Conservation (phyloP, 176 grass and related monocot genomes). For the Triticum urartu region DNA sequence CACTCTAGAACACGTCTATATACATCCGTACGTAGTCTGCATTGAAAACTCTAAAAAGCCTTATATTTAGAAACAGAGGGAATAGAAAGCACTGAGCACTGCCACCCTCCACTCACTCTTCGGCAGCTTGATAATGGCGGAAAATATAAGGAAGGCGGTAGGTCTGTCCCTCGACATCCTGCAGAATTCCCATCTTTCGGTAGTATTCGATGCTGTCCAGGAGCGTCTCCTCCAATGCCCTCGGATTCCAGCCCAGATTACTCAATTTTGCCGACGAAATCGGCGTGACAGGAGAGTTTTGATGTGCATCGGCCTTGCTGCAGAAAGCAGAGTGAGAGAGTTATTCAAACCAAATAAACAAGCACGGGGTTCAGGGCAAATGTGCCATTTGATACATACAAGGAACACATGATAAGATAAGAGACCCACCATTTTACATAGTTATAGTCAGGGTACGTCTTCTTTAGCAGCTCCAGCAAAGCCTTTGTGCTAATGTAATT, state of each 20-base stretch:
- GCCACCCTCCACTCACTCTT: not conserved
- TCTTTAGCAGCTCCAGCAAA: slow-evolving; percentile 31
- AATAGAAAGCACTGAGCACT: not conserved
- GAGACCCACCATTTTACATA: not conserved
- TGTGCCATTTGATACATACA: no score
- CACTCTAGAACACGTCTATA: no score
- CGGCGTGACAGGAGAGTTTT: not conserved
- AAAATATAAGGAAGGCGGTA: not conserved
- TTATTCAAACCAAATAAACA: not conserved
- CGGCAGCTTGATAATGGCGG: not conserved
- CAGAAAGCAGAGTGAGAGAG: not conserved
- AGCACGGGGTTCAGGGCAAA: not conserved
- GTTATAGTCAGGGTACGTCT: not conserved
- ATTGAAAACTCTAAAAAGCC: no score
- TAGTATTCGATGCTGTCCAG: slow-evolving; percentile 24
- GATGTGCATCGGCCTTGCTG: not conserved
- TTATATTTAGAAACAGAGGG: no score
- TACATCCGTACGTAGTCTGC: no score
- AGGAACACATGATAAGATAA: not conserved
- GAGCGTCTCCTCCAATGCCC: slow-evolving; percentile 22
- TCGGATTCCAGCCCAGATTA: slow-evolving; percentile 38
- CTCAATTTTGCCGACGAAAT: slow-evolving; percentile 31
- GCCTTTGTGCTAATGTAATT: not conserved
- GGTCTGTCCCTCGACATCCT: not conserved
- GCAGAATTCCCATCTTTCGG: slow-evolving; percentile 20